Percentiles rank a stretch among this genome's conserved stretches.
phyloP scores from a whole-genome alignment of 2,329 filamentous ascomycete species.

The Aureobasidium sp. region DNA sequence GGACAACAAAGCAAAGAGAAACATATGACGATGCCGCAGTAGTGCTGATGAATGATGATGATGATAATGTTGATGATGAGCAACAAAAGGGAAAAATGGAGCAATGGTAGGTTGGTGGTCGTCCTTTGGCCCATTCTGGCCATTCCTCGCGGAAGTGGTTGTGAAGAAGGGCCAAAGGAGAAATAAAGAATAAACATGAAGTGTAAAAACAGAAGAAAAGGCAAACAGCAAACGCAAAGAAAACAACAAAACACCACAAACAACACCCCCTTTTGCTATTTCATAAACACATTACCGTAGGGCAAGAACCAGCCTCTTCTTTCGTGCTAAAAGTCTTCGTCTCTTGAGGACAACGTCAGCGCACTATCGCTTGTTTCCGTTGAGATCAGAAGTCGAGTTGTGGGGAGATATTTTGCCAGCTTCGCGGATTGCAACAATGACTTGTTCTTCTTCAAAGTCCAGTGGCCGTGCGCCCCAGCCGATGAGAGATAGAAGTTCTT shows the following conservation, averaged over 20 bases:
- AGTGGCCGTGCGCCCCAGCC: slow-evolving; percentile 32
- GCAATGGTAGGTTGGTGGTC: not conserved
- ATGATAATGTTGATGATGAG: not conserved
- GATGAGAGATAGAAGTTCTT: slow-evolving; percentile 37
- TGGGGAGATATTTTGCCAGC: slow-evolving; percentile 26
- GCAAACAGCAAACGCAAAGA: not conserved
- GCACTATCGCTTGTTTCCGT: slow-evolving; percentile 6
- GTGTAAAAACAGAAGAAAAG: not conserved
- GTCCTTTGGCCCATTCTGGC: not conserved
- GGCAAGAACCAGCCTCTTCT: not conserved
- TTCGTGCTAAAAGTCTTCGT: not conserved
- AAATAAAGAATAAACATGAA: slow-evolving; percentile 4
- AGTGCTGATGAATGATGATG: not conserved
- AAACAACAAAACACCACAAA: not conserved
- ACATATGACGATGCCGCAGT: not conserved
- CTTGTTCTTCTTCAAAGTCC: slow-evolving; percentile 33
- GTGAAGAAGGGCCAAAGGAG: not conserved
- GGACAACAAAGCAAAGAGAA: not conserved
- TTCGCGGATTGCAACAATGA: slow-evolving; percentile 30
- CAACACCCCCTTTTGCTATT: not conserved
- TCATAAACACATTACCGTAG: slow-evolving; percentile 11
- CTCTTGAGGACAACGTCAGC: not conserved
- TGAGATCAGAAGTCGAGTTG: not conserved
- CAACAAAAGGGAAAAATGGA: not conserved
- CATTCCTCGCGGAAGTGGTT: not conserved